These are phyloP conservation scores for Gliomastix tumulicola DNA, from an alignment of 2,329 filamentous ascomycete genomes.

Conservation along the genomic window DNA sequence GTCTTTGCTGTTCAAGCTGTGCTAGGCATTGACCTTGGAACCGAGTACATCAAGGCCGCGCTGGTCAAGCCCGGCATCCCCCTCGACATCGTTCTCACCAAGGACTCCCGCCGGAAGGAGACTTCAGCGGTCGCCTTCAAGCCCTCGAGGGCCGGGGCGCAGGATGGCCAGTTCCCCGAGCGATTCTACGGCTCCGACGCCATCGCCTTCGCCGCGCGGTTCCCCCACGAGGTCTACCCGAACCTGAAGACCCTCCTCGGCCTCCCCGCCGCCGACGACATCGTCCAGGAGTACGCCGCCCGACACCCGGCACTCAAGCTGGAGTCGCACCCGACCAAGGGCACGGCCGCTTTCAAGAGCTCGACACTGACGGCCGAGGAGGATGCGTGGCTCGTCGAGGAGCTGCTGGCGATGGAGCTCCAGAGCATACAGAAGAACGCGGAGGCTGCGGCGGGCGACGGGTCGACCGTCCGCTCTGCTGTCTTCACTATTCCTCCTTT, in stretches of 20 bases:
- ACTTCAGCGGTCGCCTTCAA: constrained; percentile 89
- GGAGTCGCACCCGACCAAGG: constrained; percentile 49
- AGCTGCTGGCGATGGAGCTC: constrained; percentile 92
- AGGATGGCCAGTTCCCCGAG: constrained; percentile 70
- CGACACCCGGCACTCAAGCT: constrained; percentile 75
- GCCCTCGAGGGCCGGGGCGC: constrained; percentile 52
- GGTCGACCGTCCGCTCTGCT: constrained; percentile 65
- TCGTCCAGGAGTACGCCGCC: constrained; percentile 62
- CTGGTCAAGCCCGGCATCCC: constrained; percentile 95
- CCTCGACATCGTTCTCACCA: constrained; percentile 94
- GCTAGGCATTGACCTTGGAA: constrained; percentile 87
- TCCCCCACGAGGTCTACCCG: constrained; percentile 88
- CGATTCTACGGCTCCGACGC: constrained; percentile 89
- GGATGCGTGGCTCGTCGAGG: constrained; percentile 74
- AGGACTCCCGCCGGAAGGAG: constrained; percentile 96
- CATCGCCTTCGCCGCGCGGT: constrained; percentile 76
- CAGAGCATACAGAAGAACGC: constrained; percentile 88
- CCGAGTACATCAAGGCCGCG: constrained; percentile 93
- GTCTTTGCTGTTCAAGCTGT: constrained; percentile 62
- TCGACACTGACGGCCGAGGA: constrained; percentile 53
- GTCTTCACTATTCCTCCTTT: constrained; percentile 89
- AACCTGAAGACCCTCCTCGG: constrained; percentile 92
- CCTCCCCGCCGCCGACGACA: constrained; percentile 51
- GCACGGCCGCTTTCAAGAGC: constrained; percentile 79
- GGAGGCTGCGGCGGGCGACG: constrained; percentile 72